Base-by-base conservation (phyloP, 768 basidiomycete species). In the Termitomyces sp. region DNA sequence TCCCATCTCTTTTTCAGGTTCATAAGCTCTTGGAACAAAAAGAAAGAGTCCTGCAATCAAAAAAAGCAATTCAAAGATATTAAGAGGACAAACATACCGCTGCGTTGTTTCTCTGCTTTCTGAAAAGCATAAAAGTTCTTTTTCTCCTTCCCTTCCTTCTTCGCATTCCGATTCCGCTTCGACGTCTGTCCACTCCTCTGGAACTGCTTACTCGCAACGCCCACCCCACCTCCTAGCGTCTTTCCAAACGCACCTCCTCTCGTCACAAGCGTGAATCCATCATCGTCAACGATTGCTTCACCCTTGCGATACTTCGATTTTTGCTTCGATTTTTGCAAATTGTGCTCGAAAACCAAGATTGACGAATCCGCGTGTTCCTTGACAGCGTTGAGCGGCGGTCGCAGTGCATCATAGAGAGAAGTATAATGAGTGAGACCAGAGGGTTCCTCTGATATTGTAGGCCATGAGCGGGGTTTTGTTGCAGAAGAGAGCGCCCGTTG, bases 231-330 rank as follows among this genome's bases (percentile, higher is more conserved):
- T 30, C 94, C 94, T 5, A 94, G 74, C 1, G 91, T 91, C 66
- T 91, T 78, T 5, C 94, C 94, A 63, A 94, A 94, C 21, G 88
- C 87, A 12, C 94, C 94, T 5, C 93, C 91, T 38, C 94, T 80
- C n/a, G 87, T 90, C 37, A 98, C 94, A 12, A 98, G 81, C 11
- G 93, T 96, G 69, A 96, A 98, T 2, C 94, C 94, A 59, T 98
- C 94, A 58, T 90, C 93, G 68, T 98, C 94, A 43, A 96, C 89
- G 55, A 96, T 78, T 6, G 89, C 92, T 64, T 93, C 92, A 21
- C 91, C 91, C 67, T 91, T 91, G 62, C 75, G 79, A 65, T 89
- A 91, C 66, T 82, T 78, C 23, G 83, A 81, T 66, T 80, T 78
- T 61, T 81, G 82, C 66, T 78, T 84, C 60, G 73, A 72, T 69